Evolutionary conservation across 1,284 basidiomycete species (phyloP).

Genomic region (Pholiota adiposa): DNA sequence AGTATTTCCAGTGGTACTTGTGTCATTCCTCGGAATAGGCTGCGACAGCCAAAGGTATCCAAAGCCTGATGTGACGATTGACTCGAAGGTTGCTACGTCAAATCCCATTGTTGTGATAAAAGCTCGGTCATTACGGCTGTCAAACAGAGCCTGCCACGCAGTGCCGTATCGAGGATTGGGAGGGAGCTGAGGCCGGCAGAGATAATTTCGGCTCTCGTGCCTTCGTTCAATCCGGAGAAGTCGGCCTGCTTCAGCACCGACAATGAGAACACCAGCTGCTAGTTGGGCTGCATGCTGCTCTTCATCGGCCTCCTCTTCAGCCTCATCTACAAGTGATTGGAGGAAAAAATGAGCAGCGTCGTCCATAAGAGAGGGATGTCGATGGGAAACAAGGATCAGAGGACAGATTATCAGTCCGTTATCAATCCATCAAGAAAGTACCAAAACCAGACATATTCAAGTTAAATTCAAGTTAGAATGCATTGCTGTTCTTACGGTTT

Average conservation of each 20-base stretch:
- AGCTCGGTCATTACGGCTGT: slow-evolving; percentile 38
- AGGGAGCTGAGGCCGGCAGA: slow-evolving; percentile 35
- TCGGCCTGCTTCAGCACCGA: background rate
- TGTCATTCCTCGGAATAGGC: slow-evolving; percentile 40
- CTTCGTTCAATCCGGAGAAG: slow-evolving; percentile 3
- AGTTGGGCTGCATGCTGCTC: background rate
- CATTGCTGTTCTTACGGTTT: background rate
- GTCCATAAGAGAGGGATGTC: background rate
- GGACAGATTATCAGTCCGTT: background rate
- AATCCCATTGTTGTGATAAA: slow-evolving; percentile 55
- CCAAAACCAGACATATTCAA: background rate
- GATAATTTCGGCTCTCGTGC: slow-evolving; percentile 23
- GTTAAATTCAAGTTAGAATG: background rate
- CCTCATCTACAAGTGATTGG: background rate
- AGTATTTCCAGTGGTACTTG: slow-evolving; percentile 28
- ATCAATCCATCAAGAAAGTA: background rate
- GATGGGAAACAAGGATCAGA: background rate
- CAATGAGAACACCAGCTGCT: background rate
- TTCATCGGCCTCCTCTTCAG: background rate
- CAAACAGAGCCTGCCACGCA: slow-evolving; percentile 40
- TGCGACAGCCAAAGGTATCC: slow-evolving; percentile 33
- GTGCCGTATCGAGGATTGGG: slow-evolving; percentile 37
- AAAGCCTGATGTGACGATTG: slow-evolving; percentile 42
- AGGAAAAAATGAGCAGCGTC: background rate
- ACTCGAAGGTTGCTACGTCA: slow-evolving; percentile 42